These are phyloP conservation scores for Aspergillus pseudotamarii DNA, from an alignment of 2,329 filamentous ascomycete genomes.

Conservation along the genomic window DNA sequence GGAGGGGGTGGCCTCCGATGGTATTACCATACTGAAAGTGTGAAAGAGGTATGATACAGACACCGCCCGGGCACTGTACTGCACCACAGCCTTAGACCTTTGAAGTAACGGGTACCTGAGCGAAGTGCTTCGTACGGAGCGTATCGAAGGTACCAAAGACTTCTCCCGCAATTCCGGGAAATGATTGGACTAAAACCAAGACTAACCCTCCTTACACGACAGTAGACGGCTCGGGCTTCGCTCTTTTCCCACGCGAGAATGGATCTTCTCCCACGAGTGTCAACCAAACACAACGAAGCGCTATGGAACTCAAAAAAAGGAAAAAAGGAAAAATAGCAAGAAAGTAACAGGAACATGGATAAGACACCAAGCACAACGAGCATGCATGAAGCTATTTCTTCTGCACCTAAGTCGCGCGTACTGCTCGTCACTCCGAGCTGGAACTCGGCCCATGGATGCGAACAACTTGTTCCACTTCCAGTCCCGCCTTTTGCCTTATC, in stretches of 20 bases:
- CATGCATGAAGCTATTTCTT: neutral
- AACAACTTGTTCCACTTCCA: conserved; percentile 7
- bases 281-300: conserved; percentile 7
- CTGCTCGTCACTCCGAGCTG: neutral
- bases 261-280: conserved; percentile 16
- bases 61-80: no score
- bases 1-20: neutral
- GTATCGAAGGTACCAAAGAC: neutral
- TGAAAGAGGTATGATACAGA: no score
- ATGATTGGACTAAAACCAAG: neutral
- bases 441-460: conserved; percentile 6
- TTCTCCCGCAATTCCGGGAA: neutral
- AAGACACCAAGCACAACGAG: neutral
- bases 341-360: neutral
- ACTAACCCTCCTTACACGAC: neutral
- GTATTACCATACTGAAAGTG: neutral
- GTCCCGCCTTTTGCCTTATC: conserved; percentile 5
- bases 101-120: conserved; percentile 1
- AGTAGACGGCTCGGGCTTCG: conserved; percentile 11
- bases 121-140: neutral
- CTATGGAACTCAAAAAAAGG: neutral
- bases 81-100: neutral
- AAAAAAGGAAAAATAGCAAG: neutral
- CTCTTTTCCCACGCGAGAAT: conserved; percentile 19
- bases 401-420: neutral